Percentiles rank a stretch among this genome's conserved stretches.
Evolutionary conservation across 176 grass and related monocot genomes (phyloP).

Genomic region (Eleusine indica): DNA sequence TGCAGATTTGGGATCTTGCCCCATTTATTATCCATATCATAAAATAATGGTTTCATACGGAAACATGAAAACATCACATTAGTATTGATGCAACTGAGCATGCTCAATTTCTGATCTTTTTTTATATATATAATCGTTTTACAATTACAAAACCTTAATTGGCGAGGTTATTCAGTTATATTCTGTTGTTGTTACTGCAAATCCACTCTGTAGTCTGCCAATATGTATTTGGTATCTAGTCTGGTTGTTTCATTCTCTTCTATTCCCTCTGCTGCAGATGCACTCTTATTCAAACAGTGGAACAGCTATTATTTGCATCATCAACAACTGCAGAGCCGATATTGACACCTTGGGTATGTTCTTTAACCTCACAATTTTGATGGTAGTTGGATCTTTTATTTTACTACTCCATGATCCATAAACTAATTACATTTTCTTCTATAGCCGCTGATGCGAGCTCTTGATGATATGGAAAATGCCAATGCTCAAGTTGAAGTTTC

Average conservation of each 20-base stretch:
- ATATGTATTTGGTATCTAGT: background rate
- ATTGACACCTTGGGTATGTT: constrained; percentile 85
- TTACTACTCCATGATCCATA: background rate
- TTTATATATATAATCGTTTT: background rate
- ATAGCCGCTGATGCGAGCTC: constrained; percentile 86
- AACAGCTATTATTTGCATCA: constrained; percentile 91
- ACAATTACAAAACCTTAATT: background rate
- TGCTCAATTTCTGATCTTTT: constrained; percentile 7
- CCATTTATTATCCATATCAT: background rate
- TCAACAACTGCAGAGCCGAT: constrained; percentile 93
- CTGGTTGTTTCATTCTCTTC: constrained; percentile 20
- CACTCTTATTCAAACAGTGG: constrained; percentile 89
- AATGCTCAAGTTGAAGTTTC: constrained; percentile 92
- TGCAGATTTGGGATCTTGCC: background rate
- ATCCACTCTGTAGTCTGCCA: constrained; percentile 21
- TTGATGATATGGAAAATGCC: constrained; percentile 97
- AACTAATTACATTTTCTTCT: constrained; percentile 26
- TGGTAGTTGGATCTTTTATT: constrained; percentile 27
- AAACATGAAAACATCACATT: background rate
- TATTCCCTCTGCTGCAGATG: constrained; percentile 71
- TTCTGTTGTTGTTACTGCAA: constrained; percentile 26
- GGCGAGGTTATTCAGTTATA: constrained; percentile 16
- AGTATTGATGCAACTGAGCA: background rate
- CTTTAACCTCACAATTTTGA: constrained; percentile 32
- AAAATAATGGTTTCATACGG: background rate